Evolutionary conservation across 140 eudicot species (phyloP).

Genomic region (Artemisia princeps): DNA sequence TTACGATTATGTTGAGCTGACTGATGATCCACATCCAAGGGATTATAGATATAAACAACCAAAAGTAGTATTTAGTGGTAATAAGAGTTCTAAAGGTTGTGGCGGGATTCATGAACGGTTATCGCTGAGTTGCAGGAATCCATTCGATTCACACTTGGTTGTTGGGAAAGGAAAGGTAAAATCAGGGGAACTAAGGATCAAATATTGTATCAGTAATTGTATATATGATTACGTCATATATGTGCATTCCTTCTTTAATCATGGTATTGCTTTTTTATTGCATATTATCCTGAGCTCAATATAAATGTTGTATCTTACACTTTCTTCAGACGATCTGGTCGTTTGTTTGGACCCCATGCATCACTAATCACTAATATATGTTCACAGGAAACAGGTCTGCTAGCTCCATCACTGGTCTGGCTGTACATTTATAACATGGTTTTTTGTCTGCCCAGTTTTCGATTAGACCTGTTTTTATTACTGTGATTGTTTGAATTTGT

Average conservation of each 20-base stretch:
- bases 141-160: slow-evolving; percentile 39
- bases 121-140: slow-evolving; percentile 32
- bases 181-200: slow-evolving; percentile 33
- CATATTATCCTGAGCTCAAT: no score
- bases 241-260: slow-evolving; percentile 19
- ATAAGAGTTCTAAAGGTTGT: slow-evolving; percentile 28
- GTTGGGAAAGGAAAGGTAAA: slow-evolving; percentile 58
- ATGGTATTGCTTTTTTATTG: no score
- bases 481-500: background rate
- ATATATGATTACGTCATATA: slow-evolving; percentile 25
- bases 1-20: slow-evolving; percentile 20
- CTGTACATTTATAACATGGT: background rate
- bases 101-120: slow-evolving; percentile 24
- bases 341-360: slow-evolving; percentile 1
- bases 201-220: slow-evolving; percentile 29
- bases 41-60: slow-evolving; percentile 12
- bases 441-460: slow-evolving; percentile 11
- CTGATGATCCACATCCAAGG: slow-evolving; percentile 24
- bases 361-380: slow-evolving; percentile 2
- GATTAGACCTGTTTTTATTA: background rate
- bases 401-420: slow-evolving; percentile 1
- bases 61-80: slow-evolving; percentile 26
- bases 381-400: slow-evolving; percentile 6
- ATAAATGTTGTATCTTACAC: background rate
- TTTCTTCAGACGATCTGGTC: slow-evolving; percentile 13